A percentile compares a stretch with the other conserved stretches of the same genome.
Conservation (phyloP, 805 yeast genomes). For the Scheffersomyces amazonensis region DNA sequence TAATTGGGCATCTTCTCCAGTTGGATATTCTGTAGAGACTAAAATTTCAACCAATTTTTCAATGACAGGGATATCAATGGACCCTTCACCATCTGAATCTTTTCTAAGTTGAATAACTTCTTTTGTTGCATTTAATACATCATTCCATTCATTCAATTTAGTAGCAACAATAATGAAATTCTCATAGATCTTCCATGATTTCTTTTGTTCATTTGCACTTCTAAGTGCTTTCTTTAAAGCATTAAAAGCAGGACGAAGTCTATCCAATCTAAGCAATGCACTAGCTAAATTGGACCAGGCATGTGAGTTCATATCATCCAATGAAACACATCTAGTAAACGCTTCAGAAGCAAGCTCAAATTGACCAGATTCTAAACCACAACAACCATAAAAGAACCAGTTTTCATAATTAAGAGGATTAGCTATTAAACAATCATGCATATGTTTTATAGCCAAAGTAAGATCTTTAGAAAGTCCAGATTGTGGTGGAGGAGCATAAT, state of each 20-base stretch:
- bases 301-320: constrained; percentile 76
- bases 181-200: constrained; percentile 89
- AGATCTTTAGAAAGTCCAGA: constrained; percentile 53
- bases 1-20: constrained; percentile 31
- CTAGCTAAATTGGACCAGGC: constrained; percentile 94
- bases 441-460: constrained; percentile 55
- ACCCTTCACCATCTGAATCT: constrained; percentile 55
- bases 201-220: constrained; percentile 59
- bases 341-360: constrained; percentile 86
- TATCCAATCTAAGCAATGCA: constrained; percentile 62
- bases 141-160: constrained; percentile 83
- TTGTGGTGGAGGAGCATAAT: constrained; percentile 59
- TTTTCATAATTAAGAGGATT: constrained; percentile 76
- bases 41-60: constrained; percentile 71
- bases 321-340: constrained; percentile 82
- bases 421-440: constrained; percentile 69
- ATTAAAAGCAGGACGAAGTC: constrained; percentile 73
- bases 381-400: constrained; percentile 91
- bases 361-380: constrained; percentile 71
- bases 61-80: constrained; percentile 72
- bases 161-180: constrained; percentile 81
- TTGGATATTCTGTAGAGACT: constrained; percentile 49
- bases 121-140: constrained; percentile 73
- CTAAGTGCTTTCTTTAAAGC: constrained; percentile 81
- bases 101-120: constrained; percentile 57